phyloP scores from a whole-genome alignment of 192 early-diverging fungal genomes.

The Backusella macrospora region DNA sequence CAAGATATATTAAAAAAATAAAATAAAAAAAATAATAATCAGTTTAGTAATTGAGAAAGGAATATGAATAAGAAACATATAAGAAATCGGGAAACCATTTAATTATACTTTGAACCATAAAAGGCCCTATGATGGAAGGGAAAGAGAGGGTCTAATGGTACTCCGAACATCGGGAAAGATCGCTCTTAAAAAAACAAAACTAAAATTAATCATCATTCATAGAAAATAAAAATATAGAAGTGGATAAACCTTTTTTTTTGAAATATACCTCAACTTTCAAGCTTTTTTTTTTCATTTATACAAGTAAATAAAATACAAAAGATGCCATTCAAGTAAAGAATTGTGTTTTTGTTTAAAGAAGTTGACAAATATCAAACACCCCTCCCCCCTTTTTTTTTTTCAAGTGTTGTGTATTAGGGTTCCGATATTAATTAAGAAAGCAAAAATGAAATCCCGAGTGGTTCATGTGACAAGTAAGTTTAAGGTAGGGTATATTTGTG shows the following conservation, averaged over 20 bases:
- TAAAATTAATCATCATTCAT: not conserved
- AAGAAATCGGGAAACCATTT: too few species aligned
- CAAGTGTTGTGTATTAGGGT: not conserved
- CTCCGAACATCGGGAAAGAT: conserved; percentile 6
- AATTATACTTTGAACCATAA: too few species aligned
- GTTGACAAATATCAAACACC: not conserved
- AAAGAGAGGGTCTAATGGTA: not conserved
- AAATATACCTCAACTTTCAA: not conserved
- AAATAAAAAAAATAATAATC: too few species aligned
- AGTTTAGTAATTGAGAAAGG: too few species aligned
- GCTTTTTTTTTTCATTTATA: not conserved
- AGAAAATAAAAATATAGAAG: too few species aligned
- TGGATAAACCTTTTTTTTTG: not conserved
- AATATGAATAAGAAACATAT: too few species aligned
- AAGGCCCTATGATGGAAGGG: not conserved
- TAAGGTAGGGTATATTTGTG: not conserved
- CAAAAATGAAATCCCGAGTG: not conserved
- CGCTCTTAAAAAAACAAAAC: not conserved
- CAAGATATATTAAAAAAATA: too few species aligned
- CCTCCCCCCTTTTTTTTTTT: too few species aligned
- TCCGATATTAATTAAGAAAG: not conserved
- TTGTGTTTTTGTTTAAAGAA: not conserved
- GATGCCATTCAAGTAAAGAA: not conserved
- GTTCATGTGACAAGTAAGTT: not conserved
- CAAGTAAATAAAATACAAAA: not conserved